phyloP scores from a whole-genome alignment of 2,329 filamentous ascomycete species.

The Ophidiomyces ophidiicola region DNA sequence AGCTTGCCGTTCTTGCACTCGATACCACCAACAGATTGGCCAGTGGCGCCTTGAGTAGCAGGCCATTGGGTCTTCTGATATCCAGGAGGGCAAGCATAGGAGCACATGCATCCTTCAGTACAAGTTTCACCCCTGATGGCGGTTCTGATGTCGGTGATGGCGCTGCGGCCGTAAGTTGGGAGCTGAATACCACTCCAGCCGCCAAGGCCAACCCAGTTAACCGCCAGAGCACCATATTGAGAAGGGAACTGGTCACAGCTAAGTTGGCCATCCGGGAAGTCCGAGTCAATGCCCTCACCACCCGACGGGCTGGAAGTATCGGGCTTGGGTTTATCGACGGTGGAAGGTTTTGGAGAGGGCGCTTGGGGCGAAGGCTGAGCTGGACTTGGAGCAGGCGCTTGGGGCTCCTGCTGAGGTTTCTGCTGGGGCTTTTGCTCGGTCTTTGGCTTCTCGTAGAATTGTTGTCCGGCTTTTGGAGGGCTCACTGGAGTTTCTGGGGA shows the following conservation, averaged over 20 bases:
- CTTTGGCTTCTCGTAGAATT: constrained; percentile 7
- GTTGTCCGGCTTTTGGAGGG: constrained; percentile 20
- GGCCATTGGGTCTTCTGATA: constrained; percentile 94
- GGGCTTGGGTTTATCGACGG: constrained; percentile 14
- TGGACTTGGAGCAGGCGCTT: constrained; percentile 12
- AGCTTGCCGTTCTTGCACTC: constrained; percentile 64
- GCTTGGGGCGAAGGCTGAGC: background rate
- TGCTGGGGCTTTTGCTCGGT: background rate
- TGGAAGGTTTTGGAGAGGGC: constrained; percentile 14
- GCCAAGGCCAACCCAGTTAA: constrained; percentile 55
- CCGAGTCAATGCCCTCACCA: constrained; percentile 46
- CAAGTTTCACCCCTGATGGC: constrained; percentile 51
- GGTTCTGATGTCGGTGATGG: constrained; percentile 55
- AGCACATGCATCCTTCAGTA: constrained; percentile 59
- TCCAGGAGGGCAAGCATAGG: constrained; percentile 81
- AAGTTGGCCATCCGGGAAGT: constrained; percentile 65
- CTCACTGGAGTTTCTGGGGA: constrained; percentile 21
- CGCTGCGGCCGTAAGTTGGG: constrained; percentile 39
- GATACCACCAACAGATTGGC: constrained; percentile 79
- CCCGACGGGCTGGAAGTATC: too few relatives aligned
- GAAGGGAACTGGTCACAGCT: constrained; percentile 64
- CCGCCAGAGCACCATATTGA: constrained; percentile 62
- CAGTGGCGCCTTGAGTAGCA: constrained; percentile 58
- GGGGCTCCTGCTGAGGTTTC: constrained; percentile 9
- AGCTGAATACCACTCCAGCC: constrained; percentile 75